Evolutionary conservation across 2,329 filamentous ascomycete genomes (phyloP), one percentile per base, ranked within the genome.

Genomic region (Fusarium cicatricum): DNA sequence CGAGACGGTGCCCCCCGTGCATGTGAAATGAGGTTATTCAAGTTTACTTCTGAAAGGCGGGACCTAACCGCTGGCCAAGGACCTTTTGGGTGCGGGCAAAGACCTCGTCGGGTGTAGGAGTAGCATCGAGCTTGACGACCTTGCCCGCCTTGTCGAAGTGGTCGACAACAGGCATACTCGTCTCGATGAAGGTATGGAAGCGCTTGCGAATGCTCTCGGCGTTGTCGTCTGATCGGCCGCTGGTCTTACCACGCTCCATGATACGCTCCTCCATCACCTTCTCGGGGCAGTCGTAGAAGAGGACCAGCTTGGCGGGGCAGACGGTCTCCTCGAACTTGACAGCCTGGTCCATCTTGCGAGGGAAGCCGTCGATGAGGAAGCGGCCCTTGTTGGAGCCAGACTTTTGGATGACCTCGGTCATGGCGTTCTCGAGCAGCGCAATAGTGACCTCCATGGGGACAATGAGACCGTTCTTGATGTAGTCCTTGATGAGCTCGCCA

Each of bases 361-460:
- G 95, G 81, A 98, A 99, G 11, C 95, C 90, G 74, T 87, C 85
- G 67, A 88, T 86, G 51, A 89, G 78, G 81, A 98, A 98, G 69
- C 90, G 87, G 47, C 84, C 84, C 74, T 86, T 88, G 62, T 71
- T 70, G 47, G 62, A 67, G 45, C 71, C 68, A 11, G 79, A 75
- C 52, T 81, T 77, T 51, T 81, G 71, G 46, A 97, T 85, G 11
- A 85, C 82, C 9, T 84, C 86, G 52, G 82, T 83, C 91, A 99
- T 98, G 54, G 93, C 92, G 76, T 97, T 96, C 78, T 97, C 93
- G 37, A 99, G 85, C 31, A 99, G 80, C 70, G 93, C 89, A 55
- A 99, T 90, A 5, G 95, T 99, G 44, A 98, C 92, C 76, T 98
- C 94, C 91, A 97, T 96, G n/a, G 95, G 95, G 62, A 99, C 95